Percentiles rank a stretch among this genome's conserved stretches.
Conservation (phyloP, 1,284 basidiomycete genomes). For the Wolfiporia cocos region DNA sequence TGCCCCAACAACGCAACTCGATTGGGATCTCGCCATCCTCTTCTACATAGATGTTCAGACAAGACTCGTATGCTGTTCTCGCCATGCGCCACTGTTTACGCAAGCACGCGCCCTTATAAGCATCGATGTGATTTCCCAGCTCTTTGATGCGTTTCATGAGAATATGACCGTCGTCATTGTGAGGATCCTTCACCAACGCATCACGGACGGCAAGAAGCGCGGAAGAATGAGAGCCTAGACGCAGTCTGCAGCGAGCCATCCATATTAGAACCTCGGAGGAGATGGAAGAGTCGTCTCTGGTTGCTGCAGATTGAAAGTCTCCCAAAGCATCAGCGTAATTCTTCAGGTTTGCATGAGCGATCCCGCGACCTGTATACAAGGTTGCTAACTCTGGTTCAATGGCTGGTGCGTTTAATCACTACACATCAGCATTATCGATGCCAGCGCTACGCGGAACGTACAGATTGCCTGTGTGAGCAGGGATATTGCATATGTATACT, state of each 20-base stretch:
- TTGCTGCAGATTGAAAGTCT: slow-evolving; percentile 11
- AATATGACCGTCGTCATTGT: slow-evolving; percentile 4
- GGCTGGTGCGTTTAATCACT: too few relatives aligned
- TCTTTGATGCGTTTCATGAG: slow-evolving; percentile 7
- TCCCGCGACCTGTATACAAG: slow-evolving; percentile 9
- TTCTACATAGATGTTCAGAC: slow-evolving; percentile 6
- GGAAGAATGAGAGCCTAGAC: slow-evolving; percentile 6
- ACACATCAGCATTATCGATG: not conserved
- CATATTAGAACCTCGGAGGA: not conserved
- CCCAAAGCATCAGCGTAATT: slow-evolving; percentile 6
- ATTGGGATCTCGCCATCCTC: slow-evolving; percentile 9
- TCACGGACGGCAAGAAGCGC: slow-evolving; percentile 12
- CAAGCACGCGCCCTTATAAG: slow-evolving; percentile 8
- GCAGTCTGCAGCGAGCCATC: slow-evolving; percentile 13
- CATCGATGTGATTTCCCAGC: slow-evolving; percentile 10
- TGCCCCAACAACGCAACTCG: slow-evolving; percentile 14
- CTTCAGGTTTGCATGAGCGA: slow-evolving; percentile 4
- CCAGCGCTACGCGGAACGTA: not conserved
- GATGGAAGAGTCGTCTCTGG: not conserved
- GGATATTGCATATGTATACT: not conserved
- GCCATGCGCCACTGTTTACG: slow-evolving; percentile 17
- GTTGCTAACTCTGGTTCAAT: not conserved
- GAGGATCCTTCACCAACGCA: slow-evolving; percentile 9
- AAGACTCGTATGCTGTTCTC: slow-evolving; percentile 11
- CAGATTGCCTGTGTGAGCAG: not conserved